Percentiles rank a stretch among this genome's conserved stretches.
Conservation (phyloP, 148 eudicot genomes). For the Limonium bicolor region DNA sequence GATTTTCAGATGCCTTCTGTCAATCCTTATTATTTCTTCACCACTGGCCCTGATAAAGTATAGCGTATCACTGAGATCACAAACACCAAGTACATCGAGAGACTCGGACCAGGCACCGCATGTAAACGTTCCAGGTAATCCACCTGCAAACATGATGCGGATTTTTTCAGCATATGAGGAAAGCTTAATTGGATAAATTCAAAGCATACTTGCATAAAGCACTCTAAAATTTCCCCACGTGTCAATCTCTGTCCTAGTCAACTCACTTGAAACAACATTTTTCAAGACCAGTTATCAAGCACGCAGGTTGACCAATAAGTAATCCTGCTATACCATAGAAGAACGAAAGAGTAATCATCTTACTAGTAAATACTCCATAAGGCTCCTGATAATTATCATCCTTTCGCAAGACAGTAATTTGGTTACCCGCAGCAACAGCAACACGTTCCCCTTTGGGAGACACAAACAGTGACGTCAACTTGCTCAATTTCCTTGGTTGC, state of each 20-base stretch:
- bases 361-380: slow-evolving; percentile 55
- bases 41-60: slow-evolving; percentile 84
- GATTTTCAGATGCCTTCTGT: slow-evolving; percentile 40
- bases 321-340: neutral
- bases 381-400: slow-evolving; percentile 69
- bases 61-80: slow-evolving; percentile 49
- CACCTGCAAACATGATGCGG: slow-evolving; percentile 31
- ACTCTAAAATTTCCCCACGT: neutral
- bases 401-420: slow-evolving; percentile 62
- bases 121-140: slow-evolving; percentile 25
- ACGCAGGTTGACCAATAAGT: neutral
- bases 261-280: neutral
- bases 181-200: neutral
- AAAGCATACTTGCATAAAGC: neutral
- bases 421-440: slow-evolving; percentile 63
- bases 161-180: neutral
- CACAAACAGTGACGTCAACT: slow-evolving; percentile 56
- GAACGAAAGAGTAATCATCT: slow-evolving; percentile 11
- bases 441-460: slow-evolving; percentile 67
- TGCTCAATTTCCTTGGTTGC: slow-evolving; percentile 43
- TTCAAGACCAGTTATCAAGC: neutral
- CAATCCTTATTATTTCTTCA: slow-evolving; percentile 72
- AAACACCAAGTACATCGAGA: slow-evolving; percentile 72
- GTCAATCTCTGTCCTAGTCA: neutral
- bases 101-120: slow-evolving; percentile 88